A percentile compares a stretch with the other conserved stretches of the same genome.
phyloP scores from a whole-genome alignment of 208 protist species.

The Acanthamoeba lenticulata region DNA sequence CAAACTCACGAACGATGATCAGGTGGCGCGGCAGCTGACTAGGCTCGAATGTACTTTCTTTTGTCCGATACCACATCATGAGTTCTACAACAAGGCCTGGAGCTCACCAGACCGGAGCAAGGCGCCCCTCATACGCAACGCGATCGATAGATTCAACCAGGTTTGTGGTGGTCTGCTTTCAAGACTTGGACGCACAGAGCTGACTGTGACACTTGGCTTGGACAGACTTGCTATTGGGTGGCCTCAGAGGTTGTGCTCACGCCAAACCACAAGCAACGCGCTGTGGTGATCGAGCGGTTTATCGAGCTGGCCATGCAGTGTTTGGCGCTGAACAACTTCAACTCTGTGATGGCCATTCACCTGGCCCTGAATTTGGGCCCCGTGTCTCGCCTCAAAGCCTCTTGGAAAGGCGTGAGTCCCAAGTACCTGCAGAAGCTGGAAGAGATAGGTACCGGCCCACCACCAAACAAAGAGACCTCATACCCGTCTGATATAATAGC shows the following conservation, averaged over 20 bases:
- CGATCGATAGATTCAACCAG: constrained; percentile 55
- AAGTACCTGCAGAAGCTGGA: neutral
- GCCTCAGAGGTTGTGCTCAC: constrained; percentile 48
- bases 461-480: neutral
- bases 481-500: neutral
- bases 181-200: too few species aligned
- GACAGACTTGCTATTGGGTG: constrained; percentile 59
- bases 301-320: constrained; percentile 20
- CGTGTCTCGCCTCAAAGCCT: constrained; percentile 13
- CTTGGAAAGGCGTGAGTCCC: constrained; percentile 20
- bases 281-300: constrained; percentile 22
- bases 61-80: neutral
- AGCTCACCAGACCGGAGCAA: neutral
- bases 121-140: neutral
- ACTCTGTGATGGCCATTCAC: constrained; percentile 50
- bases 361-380: neutral
- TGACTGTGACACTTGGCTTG: too few species aligned
- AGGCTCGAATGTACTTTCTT: neutral
- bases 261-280: constrained; percentile 33
- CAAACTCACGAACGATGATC: neutral
- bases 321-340: constrained; percentile 28
- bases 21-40: constrained; percentile 52
- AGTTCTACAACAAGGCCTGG: constrained; percentile 35
- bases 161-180: too few species aligned
- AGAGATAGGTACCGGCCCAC: neutral